Base-by-base conservation (phyloP, 371 early-diverging fungal species). In the Blastocladiella emersonii region DNA sequence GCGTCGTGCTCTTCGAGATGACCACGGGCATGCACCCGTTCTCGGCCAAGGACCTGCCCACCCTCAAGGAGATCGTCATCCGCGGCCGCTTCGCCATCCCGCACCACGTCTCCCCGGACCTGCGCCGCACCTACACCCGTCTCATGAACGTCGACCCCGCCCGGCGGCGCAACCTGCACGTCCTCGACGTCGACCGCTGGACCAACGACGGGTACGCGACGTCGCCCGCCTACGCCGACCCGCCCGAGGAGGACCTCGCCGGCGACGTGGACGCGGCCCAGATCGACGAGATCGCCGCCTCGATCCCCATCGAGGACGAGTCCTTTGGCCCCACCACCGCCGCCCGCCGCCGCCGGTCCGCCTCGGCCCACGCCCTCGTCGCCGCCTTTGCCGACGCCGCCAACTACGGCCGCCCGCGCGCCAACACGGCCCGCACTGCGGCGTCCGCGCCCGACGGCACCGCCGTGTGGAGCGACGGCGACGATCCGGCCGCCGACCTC, bases 1-100 rank as follows among this genome's bases (percentile, higher is more conserved):
- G 96, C 17, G 89, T 95, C 2, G 85, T 90, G 27, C 71, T 95
- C 4, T 95, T 86, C 68, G 88, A 91, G 35, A 83, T 93, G 77
- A 84, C 89, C 2, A 86, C 88, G 34, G 95, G 95, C 34, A 51
- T 51, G 53, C 53, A 51, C 32, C 53, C 53, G 53, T 51, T 51
- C 32, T 51, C 53, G 53, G 53, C 53, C 2, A 51, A 51, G 53
- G 53, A 51, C 19, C 7, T 51, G 15, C 30, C 53, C 15, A 51
- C 53, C 2, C 53, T 51, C 15, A 51, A 51, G 32, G 53, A 51
- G 19, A 51, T 51, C 32, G 53, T 51, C 30, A 23, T 51, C 13
- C 27, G 53, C 0, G 53, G 53, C 3, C 27, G 53, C 13, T 51
- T 30, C 19, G 53, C 53, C 8, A 30, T 51, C 21, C 53, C 53